Evolutionary conservation across 768 basidiomycete genomes (phyloP).

Genomic region (Asterophora parasitica): DNA sequence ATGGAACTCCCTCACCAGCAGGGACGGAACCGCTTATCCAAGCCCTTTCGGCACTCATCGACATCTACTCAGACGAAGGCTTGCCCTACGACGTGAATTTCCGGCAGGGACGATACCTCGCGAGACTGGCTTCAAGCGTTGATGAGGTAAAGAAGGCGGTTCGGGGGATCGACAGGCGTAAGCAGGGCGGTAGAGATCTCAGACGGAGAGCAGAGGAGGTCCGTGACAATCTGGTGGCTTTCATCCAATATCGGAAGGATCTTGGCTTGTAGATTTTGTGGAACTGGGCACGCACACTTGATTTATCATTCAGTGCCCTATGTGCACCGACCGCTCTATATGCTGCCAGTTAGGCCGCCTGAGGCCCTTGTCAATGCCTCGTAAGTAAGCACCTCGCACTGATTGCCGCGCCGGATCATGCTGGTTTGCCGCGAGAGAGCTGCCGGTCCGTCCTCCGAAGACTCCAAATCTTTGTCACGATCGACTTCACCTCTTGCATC

Average conservation of each 20-base stretch:
- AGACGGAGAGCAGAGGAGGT: slow-evolving; percentile 70
- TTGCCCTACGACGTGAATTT: slow-evolving; percentile 80
- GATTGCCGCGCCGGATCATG: too few relatives aligned
- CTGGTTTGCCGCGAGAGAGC: too few relatives aligned
- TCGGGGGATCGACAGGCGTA: slow-evolving; percentile 60
- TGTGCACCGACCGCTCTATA: too few relatives aligned
- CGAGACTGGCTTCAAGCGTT: slow-evolving; percentile 50
- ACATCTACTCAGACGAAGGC: slow-evolving; percentile 89
- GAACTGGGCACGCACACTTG: too few relatives aligned
- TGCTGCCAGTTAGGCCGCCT: too few relatives aligned
- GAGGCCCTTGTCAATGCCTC: too few relatives aligned
- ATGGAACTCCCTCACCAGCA: slow-evolving; percentile 32
- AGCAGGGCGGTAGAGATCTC: slow-evolving; percentile 61
- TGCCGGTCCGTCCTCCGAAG: too few relatives aligned
- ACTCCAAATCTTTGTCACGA: too few relatives aligned
- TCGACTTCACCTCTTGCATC: too few relatives aligned
- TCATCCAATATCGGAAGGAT: slow-evolving; percentile 65
- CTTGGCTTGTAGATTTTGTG: slow-evolving; percentile 35
- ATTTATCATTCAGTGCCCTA: too few relatives aligned
- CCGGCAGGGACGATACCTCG: slow-evolving; percentile 53
- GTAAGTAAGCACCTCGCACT: too few relatives aligned
- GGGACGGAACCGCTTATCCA: slow-evolving; percentile 73
- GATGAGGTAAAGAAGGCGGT: slow-evolving; percentile 61
- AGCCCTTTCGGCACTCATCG: slow-evolving; percentile 77
- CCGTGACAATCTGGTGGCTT: slow-evolving; percentile 69